phyloP scores from a whole-genome alignment of 2,329 filamentous ascomycete genomes.

The Incumbomyces delicatus region DNA sequence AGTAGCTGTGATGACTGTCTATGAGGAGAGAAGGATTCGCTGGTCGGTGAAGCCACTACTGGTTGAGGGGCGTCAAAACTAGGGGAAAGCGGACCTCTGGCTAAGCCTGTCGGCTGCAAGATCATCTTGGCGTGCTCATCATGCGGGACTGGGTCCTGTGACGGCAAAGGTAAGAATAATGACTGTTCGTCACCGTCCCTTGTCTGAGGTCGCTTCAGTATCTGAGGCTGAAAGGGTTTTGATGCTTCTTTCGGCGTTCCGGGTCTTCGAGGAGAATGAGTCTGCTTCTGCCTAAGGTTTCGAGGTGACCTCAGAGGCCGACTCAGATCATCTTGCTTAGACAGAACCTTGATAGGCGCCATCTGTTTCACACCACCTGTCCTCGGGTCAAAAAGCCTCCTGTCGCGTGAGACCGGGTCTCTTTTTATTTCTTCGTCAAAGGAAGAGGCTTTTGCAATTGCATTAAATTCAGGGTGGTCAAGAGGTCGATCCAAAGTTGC shows the following conservation, averaged over 20 bases:
- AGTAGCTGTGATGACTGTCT: background rate
- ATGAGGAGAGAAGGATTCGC: background rate
- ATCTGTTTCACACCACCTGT: slow-evolving; percentile 18
- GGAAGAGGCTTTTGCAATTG: slow-evolving; percentile 12
- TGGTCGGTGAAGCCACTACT: background rate
- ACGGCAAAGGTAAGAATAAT: background rate
- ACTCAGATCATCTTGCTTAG: slow-evolving; percentile 15
- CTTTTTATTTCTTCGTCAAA: slow-evolving; percentile 12
- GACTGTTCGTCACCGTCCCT: slow-evolving; percentile 11
- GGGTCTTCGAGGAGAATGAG: background rate
- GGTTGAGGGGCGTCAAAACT: background rate
- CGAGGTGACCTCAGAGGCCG: slow-evolving; percentile 17
- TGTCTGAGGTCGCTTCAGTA: slow-evolving; percentile 42
- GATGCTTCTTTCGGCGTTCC: slow-evolving; percentile 3
- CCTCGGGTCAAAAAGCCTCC: slow-evolving; percentile 19
- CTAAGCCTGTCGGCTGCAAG: slow-evolving; percentile 7
- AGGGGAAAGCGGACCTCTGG: background rate
- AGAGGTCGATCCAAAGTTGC: slow-evolving; percentile 33
- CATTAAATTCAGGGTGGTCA: slow-evolving; percentile 31
- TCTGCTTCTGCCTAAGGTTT: slow-evolving; percentile 20
- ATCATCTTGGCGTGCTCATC: background rate
- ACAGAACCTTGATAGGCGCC: slow-evolving; percentile 21
- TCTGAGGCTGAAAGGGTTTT: slow-evolving; percentile 45
- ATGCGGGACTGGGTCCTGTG: background rate
- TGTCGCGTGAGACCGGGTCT: slow-evolving; percentile 12